Evolutionary conservation across 2,329 filamentous ascomycete genomes (phyloP).

Genomic region (Diaporthe sp.): DNA sequence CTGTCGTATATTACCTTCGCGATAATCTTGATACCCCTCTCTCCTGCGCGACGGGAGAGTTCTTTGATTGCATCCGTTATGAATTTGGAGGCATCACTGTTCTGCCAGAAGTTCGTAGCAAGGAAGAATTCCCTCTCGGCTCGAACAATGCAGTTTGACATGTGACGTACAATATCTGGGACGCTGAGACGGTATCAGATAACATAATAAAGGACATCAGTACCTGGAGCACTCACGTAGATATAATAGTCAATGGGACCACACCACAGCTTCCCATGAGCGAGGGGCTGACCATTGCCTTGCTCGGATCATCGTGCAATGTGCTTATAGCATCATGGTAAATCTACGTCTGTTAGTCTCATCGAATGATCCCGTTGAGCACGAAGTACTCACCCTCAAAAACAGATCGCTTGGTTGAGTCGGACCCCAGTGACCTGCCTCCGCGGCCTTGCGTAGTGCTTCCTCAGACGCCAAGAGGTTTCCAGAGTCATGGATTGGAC

Average conservation of each 20-base stretch:
- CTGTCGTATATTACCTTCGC: conserved; percentile 83
- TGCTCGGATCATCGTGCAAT: conserved; percentile 60
- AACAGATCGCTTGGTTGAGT: conserved; percentile 75
- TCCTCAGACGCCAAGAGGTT: conserved; percentile 44
- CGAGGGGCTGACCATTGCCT: conserved; percentile 63
- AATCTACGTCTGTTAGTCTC: conserved; percentile 52
- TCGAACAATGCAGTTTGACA: conserved; percentile 79
- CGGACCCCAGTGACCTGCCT: conserved; percentile 76
- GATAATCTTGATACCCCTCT: conserved; percentile 65
- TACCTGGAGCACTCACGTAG: conserved; percentile 51
- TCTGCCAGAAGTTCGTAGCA: conserved; percentile 81
- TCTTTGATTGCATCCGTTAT: conserved; percentile 77
- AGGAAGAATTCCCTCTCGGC: conserved; percentile 79
- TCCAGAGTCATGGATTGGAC: conserved; percentile 36
- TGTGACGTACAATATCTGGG: conserved; percentile 78
- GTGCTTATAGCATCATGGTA: conserved; percentile 73
- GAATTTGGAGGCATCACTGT: conserved; percentile 73
- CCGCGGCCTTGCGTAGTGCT: conserved; percentile 62
- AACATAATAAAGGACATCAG: neutral
- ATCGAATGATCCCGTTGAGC: neutral
- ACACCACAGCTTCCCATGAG: conserved; percentile 67
- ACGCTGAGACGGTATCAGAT: conserved; percentile 49
- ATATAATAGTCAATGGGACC: conserved; percentile 76
- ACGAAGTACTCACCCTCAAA: conserved; percentile 56
- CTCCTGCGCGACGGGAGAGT: conserved; percentile 72